Evolutionary conservation across 2,329 filamentous ascomycete species (phyloP).

Genomic region (Colletotrichum tanaceti): DNA sequence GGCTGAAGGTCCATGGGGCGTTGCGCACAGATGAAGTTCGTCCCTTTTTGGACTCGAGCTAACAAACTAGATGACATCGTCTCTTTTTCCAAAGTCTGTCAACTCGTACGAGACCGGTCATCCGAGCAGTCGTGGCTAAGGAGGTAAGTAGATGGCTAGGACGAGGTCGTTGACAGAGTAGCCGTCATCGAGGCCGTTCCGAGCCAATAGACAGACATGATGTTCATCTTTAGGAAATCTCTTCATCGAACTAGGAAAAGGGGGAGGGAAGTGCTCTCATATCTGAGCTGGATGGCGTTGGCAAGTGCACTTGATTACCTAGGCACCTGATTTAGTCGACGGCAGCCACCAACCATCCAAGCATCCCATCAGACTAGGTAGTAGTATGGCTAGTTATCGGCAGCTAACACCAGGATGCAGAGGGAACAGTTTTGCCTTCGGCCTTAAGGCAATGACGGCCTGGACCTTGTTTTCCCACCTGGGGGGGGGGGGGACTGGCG

Average conservation of each 20-base stretch:
- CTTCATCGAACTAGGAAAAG: neutral
- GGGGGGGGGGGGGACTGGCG: too few relatives aligned
- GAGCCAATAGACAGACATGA: neutral
- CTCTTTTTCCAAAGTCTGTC: constrained; percentile 6
- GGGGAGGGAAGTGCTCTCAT: neutral
- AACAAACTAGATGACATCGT: constrained; percentile 1
- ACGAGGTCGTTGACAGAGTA: neutral
- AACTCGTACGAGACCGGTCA: constrained; percentile 24
- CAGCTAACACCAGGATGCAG: constrained; percentile 15
- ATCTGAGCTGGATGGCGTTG: constrained; percentile 14
- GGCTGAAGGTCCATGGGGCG: constrained; percentile 17
- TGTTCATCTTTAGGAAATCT: neutral
- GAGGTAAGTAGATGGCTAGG: neutral
- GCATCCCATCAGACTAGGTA: neutral
- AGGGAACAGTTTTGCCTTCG: constrained; percentile 4
- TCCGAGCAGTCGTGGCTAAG: neutral
- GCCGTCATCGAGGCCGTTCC: neutral
- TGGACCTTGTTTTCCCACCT: constrained; percentile 19
- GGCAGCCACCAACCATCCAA: too few relatives aligned
- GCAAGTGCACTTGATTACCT: neutral
- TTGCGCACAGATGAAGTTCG: constrained; percentile 36
- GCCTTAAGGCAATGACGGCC: constrained; percentile 15
- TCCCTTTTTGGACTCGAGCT: neutral
- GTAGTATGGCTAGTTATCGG: neutral
- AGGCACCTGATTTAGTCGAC: too few relatives aligned